Percentiles rank a stretch among this genome's conserved stretches.
These are phyloP conservation scores for Mucor irregularis DNA, from an alignment of 371 early-diverging fungal genomes.

Conservation along the genomic window DNA sequence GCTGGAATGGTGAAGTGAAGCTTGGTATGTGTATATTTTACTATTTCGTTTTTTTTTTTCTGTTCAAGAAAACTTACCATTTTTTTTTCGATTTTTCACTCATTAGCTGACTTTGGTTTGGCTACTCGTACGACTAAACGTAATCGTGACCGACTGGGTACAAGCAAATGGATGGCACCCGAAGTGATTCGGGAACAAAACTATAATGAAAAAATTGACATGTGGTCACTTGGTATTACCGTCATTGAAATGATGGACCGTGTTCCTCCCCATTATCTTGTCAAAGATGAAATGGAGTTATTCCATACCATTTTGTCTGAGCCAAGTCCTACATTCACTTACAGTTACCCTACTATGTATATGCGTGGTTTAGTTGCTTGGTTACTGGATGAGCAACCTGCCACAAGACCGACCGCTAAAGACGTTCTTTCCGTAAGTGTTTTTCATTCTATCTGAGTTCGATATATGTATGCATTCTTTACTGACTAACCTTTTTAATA, in stretches of 20 bases:
- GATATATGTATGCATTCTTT: too few species aligned
- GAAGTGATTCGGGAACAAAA: conserved; percentile 93
- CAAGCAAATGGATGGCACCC: conserved; percentile 96
- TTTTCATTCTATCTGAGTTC: neutral
- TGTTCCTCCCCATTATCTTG: conserved; percentile 52
- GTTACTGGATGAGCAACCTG: conserved; percentile 46
- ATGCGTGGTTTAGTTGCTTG: conserved; percentile 56
- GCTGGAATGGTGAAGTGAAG: conserved; percentile 92
- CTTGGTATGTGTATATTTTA: conserved; percentile 74
- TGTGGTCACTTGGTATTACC: conserved; percentile 34
- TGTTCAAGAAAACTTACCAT: neutral
- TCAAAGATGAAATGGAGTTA: conserved; percentile 51
- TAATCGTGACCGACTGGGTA: conserved; percentile 91
- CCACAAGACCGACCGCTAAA: conserved; percentile 42
- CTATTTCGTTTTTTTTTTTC: neutral
- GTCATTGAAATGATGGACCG: conserved; percentile 54
- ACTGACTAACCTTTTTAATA: neutral
- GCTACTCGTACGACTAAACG: conserved; percentile 45
- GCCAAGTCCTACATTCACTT: conserved; percentile 50
- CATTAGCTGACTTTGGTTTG: conserved; percentile 45
- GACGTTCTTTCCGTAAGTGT: conserved; percentile 42
- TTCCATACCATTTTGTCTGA: conserved; percentile 45
- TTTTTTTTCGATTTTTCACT: too few species aligned
- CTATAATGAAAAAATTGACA: conserved; percentile 78
- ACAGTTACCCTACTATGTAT: conserved; percentile 53